Evolutionary conservation across 192 early-diverging fungal species (phyloP).

Genomic region (Cladochytrium replicatum): DNA sequence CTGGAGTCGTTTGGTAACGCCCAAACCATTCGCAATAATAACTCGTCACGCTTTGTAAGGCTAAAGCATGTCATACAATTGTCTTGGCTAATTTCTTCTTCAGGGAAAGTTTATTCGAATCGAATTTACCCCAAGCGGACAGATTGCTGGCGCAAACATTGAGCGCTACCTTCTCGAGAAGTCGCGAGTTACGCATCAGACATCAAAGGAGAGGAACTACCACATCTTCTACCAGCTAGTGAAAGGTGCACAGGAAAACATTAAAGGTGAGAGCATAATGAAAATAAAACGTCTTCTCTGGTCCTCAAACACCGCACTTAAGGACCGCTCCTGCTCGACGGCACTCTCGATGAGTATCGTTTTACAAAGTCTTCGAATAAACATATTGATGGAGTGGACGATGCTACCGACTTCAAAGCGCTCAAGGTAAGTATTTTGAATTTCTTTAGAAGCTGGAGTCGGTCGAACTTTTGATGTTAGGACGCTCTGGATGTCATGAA

Average conservation of each 20-base stretch:
- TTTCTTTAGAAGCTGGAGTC: not conserved
- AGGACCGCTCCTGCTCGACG: constrained; percentile 58
- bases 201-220: constrained; percentile 86
- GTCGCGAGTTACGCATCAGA: constrained; percentile 89
- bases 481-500: constrained; percentile 77
- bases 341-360: constrained; percentile 62
- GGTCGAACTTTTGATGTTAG: constrained; percentile 18
- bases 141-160: constrained; percentile 93
- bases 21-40: constrained; percentile 96
- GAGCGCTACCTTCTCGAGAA: constrained; percentile 97
- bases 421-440: constrained; percentile 43
- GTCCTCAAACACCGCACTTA: not conserved
- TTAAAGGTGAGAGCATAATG: constrained; percentile 57
- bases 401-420: constrained; percentile 65
- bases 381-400: constrained; percentile 88
- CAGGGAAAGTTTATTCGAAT: constrained; percentile 97
- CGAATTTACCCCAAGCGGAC: constrained; percentile 80
- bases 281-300: not conserved
- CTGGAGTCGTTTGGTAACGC: constrained; percentile 98
- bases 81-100: not conserved
- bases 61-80: not conserved
- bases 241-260: constrained; percentile 62
- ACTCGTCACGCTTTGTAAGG: constrained; percentile 92
- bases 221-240: constrained; percentile 99
- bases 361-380: constrained; percentile 78